Evolutionary conservation across 1,284 basidiomycete genomes (phyloP).

Genomic region (Sporisorium scitamineum): DNA sequence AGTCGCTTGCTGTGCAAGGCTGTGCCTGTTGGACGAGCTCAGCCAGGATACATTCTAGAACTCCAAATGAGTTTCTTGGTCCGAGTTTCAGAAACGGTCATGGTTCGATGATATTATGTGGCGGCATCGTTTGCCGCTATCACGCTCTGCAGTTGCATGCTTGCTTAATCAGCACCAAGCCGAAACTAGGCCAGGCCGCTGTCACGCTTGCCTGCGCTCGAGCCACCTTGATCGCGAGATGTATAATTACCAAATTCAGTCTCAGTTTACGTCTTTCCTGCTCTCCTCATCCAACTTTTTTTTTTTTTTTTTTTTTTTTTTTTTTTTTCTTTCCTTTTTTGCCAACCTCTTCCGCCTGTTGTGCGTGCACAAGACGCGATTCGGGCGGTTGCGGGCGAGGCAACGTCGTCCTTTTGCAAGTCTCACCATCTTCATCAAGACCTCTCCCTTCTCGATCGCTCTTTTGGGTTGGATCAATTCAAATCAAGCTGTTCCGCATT

Average conservation of each 20-base stretch:
- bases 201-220: too few relatives aligned
- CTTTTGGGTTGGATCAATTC: neutral
- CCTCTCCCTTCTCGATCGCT: neutral
- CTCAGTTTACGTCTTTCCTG: neutral
- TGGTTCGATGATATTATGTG: too few relatives aligned
- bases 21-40: neutral
- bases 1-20: neutral
- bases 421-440: neutral
- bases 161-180: too few relatives aligned
- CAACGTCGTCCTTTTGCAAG: neutral
- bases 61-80: too few relatives aligned
- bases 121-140: too few relatives aligned
- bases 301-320: too few relatives aligned
- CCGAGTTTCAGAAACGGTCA: too few relatives aligned
- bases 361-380: neutral
- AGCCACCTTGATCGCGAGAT: too few relatives aligned
- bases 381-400: neutral
- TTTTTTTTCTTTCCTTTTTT: too few relatives aligned
- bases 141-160: too few relatives aligned
- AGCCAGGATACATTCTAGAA: neutral
- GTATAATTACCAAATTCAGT: neutral
- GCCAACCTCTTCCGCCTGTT: neutral
- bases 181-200: too few relatives aligned
- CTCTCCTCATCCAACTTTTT: neutral
- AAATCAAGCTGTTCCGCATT: neutral